Conservation (phyloP, 179 eudicot genomes). For the Kewa caespitosa region DNA sequence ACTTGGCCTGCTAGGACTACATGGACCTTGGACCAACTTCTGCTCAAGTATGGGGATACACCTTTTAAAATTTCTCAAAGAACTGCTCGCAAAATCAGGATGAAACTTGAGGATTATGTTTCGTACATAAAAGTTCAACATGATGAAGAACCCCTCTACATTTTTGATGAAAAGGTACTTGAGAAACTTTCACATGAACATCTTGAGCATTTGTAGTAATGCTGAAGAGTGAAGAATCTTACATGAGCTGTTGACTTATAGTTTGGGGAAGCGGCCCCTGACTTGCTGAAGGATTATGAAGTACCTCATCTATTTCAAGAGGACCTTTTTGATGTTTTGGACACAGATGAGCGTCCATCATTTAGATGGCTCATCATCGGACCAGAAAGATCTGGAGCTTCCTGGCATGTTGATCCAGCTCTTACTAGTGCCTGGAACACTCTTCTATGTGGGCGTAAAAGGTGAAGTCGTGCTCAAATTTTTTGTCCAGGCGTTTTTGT, state of each 20-base stretch:
- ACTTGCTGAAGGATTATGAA: slow-evolving; percentile 73
- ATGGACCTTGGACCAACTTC: slow-evolving; percentile 74
- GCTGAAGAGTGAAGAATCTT: slow-evolving; percentile 15
- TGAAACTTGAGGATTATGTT: slow-evolving; percentile 81
- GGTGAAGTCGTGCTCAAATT: slow-evolving; percentile 39
- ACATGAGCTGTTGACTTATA: slow-evolving; percentile 34
- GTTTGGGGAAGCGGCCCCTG: slow-evolving; percentile 91
- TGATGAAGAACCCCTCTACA: slow-evolving; percentile 97
- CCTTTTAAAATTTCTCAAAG: slow-evolving; percentile 79
- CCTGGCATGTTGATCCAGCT: slow-evolving; percentile 99
- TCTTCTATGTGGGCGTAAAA: slow-evolving; percentile 89
- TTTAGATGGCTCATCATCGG: slow-evolving; percentile 95
- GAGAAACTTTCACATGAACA: slow-evolving; percentile 10
- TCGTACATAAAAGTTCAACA: slow-evolving; percentile 79
- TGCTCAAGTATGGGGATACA: slow-evolving; percentile 65
- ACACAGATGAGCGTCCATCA: slow-evolving; percentile 71
- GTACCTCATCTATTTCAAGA: slow-evolving; percentile 90
- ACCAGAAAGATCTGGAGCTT: slow-evolving; percentile 99
- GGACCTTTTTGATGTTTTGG: slow-evolving; percentile 83
- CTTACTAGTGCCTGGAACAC: slow-evolving; percentile 99
- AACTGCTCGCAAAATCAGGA: slow-evolving; percentile 62
- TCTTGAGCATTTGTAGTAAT: background rate
- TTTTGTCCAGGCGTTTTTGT: background rate
- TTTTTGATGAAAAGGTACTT: slow-evolving; percentile 87
- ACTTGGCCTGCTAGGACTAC: slow-evolving; percentile 73